Evolutionary conservation across 495 filamentous ascomycete genomes (phyloP), one percentile per base, ranked within the genome.

Genomic region (Xylaria sp.): DNA sequence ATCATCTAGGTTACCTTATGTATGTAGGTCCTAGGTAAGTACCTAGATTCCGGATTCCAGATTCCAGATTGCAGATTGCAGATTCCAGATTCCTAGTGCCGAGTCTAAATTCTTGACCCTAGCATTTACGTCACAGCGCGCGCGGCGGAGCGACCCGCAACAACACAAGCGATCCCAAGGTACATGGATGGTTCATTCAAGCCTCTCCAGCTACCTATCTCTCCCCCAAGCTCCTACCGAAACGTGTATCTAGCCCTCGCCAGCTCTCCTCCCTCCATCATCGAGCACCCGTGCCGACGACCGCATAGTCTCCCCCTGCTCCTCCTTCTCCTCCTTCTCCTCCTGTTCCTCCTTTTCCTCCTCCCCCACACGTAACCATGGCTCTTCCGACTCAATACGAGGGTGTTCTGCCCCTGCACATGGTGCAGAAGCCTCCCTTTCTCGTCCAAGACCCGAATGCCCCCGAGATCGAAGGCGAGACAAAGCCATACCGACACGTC

Each of bases 401-500:
- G 69, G 80, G 80, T 44, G 72, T 79, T 21, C 73, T 81, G 67
- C 84, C 84, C 24, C 75, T 86, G 41, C 46, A 74, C 61, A 84
- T 81, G 74, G 81, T 83, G 35, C 78, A 85, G 33, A 83, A 84
- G 59, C 82, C 83, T 19, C 88, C 88, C 15, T 89, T 85, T 79
- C 87, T 83, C 52, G 80, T 89, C 65, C 88, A 89, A 68, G 85
- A 82, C 14, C 78, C 87, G 12, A 85, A 82, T 35, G 78, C 69
- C 72, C 66, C 80, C 69, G 81, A 84, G 37, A 82, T 88, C 59
- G 79, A 85, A 37, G 89, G 89, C 77, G 90, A 92, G 76, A 91
- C 90, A 17, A 86, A 88, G 68, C 90, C 90, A 8, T 86, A 86
- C 69, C 84, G 88, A 29, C 88, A 91, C 73, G 74, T 82, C 69